These are phyloP conservation scores for Phascolomyces articulosus DNA, from an alignment of 371 early-diverging fungal species.

Conservation along the genomic window DNA sequence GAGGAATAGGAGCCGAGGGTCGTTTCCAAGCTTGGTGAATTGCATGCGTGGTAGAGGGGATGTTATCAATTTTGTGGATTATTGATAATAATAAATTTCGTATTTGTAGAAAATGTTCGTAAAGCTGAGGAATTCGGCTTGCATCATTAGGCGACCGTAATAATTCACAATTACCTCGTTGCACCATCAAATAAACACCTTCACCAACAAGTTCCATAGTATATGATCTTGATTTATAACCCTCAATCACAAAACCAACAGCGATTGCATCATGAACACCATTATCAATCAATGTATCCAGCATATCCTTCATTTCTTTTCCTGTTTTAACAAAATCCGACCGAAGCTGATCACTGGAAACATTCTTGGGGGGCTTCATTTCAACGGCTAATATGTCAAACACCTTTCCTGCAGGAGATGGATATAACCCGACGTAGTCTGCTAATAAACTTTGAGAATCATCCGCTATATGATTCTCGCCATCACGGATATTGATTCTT, in stretches of 20 bases:
- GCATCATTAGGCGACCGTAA: slow-evolving; percentile 1
- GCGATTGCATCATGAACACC: slow-evolving; percentile 3
- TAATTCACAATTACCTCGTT: background rate
- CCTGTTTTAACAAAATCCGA: slow-evolving; percentile 15
- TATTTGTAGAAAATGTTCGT: slow-evolving; percentile 6
- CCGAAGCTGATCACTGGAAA: slow-evolving; percentile 1
- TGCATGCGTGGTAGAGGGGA: too few species aligned
- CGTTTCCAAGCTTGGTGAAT: too few species aligned
- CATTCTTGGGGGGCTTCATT: background rate
- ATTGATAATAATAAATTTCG: background rate
- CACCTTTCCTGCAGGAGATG: too few species aligned
- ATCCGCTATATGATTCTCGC: too few species aligned
- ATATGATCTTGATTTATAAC: slow-evolving; percentile 1
- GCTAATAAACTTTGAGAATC: too few species aligned
- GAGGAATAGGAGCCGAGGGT: too few species aligned
- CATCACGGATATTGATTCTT: too few species aligned
- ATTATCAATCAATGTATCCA: background rate
- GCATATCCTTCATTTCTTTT: slow-evolving; percentile 8
- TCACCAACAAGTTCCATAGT: slow-evolving; percentile 5
- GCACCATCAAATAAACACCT: slow-evolving; percentile 9
- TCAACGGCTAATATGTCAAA: background rate
- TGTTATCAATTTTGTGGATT: background rate
- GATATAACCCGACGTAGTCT: too few species aligned
- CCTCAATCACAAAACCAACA: slow-evolving; percentile 3
- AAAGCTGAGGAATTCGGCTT: background rate